phyloP scores from a whole-genome alignment of 805 yeast genomes.

The Saccharomycopsis amapae region DNA sequence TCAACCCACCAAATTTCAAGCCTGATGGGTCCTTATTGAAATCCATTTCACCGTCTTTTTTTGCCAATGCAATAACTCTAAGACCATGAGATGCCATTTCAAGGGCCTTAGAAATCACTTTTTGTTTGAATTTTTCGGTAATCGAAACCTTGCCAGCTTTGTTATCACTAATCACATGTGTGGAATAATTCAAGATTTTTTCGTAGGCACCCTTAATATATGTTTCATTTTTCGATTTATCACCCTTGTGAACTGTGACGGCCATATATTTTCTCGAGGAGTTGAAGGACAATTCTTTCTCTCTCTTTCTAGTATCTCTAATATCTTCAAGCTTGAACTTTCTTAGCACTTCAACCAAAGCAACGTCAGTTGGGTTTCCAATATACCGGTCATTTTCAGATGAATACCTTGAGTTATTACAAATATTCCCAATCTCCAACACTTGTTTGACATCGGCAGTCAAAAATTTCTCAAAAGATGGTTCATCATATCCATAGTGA shows the following conservation, averaged over 20 bases:
- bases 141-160: constrained; percentile 46
- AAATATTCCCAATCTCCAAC: constrained; percentile 60
- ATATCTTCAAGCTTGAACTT: constrained; percentile 67
- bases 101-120: constrained; percentile 52
- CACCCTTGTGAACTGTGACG: constrained; percentile 56
- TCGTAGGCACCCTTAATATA: constrained; percentile 91
- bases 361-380: constrained; percentile 95
- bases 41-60: constrained; percentile 28
- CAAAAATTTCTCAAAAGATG: constrained; percentile 35
- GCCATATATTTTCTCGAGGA: constrained; percentile 88
- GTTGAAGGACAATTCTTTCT: constrained; percentile 75
- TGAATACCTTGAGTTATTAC: constrained; percentile 70
- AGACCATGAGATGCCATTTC: constrained; percentile 75
- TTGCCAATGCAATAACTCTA: constrained; percentile 78
- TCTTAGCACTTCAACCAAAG: constrained; percentile 67
- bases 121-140: constrained; percentile 25
- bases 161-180: constrained; percentile 41
- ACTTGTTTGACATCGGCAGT: constrained; percentile 49
- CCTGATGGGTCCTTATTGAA: constrained; percentile 37
- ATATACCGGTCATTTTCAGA: constrained; percentile 60
- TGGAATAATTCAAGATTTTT: constrained; percentile 50
- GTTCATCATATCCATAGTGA: constrained; percentile 13
- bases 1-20: constrained; percentile 72
- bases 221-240: constrained; percentile 46
- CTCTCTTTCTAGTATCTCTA: constrained; percentile 52